Base-by-base conservation (phyloP, 2,329 filamentous ascomycete genomes). In the Waltergamsia citrina region DNA sequence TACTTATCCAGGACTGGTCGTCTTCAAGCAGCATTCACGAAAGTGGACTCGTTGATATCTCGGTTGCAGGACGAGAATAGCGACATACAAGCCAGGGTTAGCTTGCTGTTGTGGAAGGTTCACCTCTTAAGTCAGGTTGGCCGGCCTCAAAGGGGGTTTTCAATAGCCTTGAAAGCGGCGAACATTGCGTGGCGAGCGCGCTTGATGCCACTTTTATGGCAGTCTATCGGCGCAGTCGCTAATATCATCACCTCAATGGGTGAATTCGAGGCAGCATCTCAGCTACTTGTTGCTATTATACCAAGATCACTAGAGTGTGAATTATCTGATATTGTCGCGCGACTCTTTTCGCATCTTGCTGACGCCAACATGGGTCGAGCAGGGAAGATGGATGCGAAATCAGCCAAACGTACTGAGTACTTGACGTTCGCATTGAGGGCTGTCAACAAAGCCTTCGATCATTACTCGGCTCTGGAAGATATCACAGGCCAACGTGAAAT, bases 331-430 rank as follows among this genome's bases (percentile, higher is more conserved):
- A 62, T 85, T 11, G 67, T 70, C 0, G 86, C 78, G 0, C 67
- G 65, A 16, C 67, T 86, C 14, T 90, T 88, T 53, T 71, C 73
- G 2, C 56, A 75, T 16, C 69, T 93, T 4, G 83, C 75, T 0
- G 86, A 94, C 51, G 80, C 84, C 0, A 74, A 80, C 45, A 82
- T 94, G 64, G 87, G 87, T 0, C 59, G 84, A 40, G 85, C 85
- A 0, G 81, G 85, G 23, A 49, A 62, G 45, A 57, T 53, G 43
- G 48, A 54, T 10, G 44, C 54, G 6, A 56, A 53, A 48, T 63
- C 64, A 5, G 55, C 56, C 7, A 63, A 63, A 43, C 60, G 67
- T 34, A 67, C 65, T 24, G 74, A 79, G 47, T 67, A 70, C 43
- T 53, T 84, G 47, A 69, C 67, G 7, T 64, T 67, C 35, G 79